Base-by-base conservation (phyloP, 2,329 filamentous ascomycete species). In the Arachnomyces sp. region DNA sequence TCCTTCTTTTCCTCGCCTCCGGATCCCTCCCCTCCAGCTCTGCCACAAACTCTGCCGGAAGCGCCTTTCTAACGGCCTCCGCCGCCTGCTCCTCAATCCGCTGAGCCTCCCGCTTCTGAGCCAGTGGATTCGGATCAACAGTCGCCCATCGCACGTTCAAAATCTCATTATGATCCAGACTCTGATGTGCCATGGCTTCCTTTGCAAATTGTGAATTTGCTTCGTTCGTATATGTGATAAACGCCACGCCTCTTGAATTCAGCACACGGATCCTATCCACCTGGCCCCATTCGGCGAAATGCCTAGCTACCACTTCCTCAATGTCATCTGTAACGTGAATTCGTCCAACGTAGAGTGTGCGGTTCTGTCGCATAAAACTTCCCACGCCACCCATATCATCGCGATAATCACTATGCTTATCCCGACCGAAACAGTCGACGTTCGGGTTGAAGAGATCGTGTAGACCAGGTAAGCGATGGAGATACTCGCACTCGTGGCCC, bases 331-430 rank as follows among this genome's bases (percentile, higher is more conserved):
- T 90, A 28, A 95, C 90, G 61, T 95, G 87, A 61, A 98, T 95
- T 35, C 89, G 74, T 4, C 92, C 92, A 1, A 95, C 78, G 54
- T 98, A 98, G 4, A 98, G 72, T 1, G 92, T 98, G 25, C 92
- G 75, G 59, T 98, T 98, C 57, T 94, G 86, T 15, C 92, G 76
- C 78, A 89, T 83, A 57, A 98, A 98, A 46, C 80, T 87, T 17
- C 92, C 92, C 2, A 95, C 88, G 49, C 93, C 93, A 39, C 90
- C 89, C 92, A 98, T 96, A 61, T 96, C 90, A 60, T 96, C 90
- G 54, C 89, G 74, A 65, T 95, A 96, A 57, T 95, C 90, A 47
- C 78, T 83, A 56, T 87, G 85, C 68, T 94, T 95, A 71, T 95
- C 90, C 43, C 90, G 76, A 2, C 87, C 87, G 56, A 98, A 98